Base-by-base conservation (phyloP, 495 filamentous ascomycete genomes). In the Extremus antarcticus region DNA sequence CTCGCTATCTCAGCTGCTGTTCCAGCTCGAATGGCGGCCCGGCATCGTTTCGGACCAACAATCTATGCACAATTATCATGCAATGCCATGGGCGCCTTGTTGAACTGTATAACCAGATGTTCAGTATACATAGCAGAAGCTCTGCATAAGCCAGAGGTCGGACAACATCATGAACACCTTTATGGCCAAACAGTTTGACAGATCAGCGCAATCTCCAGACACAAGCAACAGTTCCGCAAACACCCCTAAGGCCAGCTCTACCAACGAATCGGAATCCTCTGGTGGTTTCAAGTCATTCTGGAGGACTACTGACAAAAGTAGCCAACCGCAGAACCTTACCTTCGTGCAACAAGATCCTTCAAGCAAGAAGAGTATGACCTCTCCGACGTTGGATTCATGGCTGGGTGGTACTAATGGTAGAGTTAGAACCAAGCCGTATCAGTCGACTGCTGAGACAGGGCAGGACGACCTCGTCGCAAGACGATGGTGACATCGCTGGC, bases 271-370 rank as follows among this genome's bases (percentile, higher is more conserved):
- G 1, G 53, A 55, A 21, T 48, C 53, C 1, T 38, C 45, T n/a
- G 25, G 47, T 21, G 55, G 55, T 4, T 57, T 53, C 45, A 46
- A 23, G 49, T 58, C 47, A 19, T 58, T 53, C 32, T 61, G 54
- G 58, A 47, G 45, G n/a, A 58, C 47, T 19, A 29, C 43, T 11
- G 43, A 43, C 20, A 22, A 38, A 17, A 49, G 25, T 16, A 23
- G 41, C 15, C n/a, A n/a, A 19, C 25, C 23, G 19, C 47, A 40
- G 25, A 45, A 22, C 15, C 24, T 58, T 16, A 22, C 22, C 15
- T 57, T 61, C 45, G 24, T 61, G 19, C 50, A 16, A 45, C 54
- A 57, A 25, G 55, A 57, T 53, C 55, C 55, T 16, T 19, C 21
- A 3, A 39, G 15, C 17, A 38, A 47, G 21, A 17, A 39, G 32